Evolutionary conservation across 73 alveolate genomes (phyloP).

Genomic region (Durusdinium trenchii): DNA sequence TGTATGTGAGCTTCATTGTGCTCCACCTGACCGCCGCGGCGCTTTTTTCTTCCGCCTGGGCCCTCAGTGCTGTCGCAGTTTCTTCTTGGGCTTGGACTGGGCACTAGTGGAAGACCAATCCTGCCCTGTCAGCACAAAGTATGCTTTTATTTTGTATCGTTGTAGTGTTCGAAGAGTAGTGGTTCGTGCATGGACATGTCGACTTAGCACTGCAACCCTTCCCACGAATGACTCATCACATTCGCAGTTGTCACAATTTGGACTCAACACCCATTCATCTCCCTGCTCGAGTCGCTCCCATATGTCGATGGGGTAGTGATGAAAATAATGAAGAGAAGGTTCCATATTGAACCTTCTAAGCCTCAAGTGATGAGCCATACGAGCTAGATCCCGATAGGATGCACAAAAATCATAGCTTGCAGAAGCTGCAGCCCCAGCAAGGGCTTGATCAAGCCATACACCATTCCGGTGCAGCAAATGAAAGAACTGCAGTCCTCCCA

Average conservation of each 20-base stretch:
- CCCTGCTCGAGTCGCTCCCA: neutral
- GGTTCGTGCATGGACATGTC: neutral
- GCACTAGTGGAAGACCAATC: no score
- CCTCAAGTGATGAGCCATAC: neutral
- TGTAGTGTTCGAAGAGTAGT: neutral
- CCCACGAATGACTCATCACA: neutral
- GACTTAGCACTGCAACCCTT: neutral
- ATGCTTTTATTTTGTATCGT: neutral
- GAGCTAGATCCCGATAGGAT: neutral
- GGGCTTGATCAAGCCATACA: neutral
- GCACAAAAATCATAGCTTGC: neutral
- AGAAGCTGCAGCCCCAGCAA: neutral
- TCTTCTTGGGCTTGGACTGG: no score
- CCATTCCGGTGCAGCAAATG: conserved; percentile 1
- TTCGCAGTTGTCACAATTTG: neutral
- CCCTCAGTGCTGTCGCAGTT: no score
- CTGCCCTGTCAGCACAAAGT: neutral
- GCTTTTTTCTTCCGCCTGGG: no score
- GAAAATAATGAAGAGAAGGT: conserved; percentile 28
- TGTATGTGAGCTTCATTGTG: no score
- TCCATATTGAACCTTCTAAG: neutral
- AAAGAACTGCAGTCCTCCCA: conserved; percentile 1
- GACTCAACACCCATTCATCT: neutral
- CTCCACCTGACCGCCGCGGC: no score
- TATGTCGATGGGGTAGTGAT: conserved; percentile 15